Evolutionary conservation across 108 stramenopile genomes (phyloP), one percentile per base, ranked within the genome.

Genomic region (Ochromonas danica): DNA sequence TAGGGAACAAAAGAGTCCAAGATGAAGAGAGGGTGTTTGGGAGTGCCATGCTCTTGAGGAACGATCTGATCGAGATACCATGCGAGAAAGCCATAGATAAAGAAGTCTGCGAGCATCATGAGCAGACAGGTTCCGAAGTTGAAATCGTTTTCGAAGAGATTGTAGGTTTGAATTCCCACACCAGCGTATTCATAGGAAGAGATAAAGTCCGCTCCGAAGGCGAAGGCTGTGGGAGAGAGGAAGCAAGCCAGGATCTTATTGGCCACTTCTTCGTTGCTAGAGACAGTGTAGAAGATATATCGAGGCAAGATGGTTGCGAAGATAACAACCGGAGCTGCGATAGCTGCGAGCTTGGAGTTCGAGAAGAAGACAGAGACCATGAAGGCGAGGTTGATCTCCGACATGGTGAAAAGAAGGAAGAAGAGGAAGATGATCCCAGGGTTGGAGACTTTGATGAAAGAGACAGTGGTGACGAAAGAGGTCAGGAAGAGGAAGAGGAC

Each of bases 151-250:
- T 89, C 81, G 71, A 45, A 38, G 28, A 80, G 74, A 79, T 89
- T 89, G 38, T 40, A 82, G 57, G 62, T 70, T n/a, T 84, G 83
- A 25, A 86, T 82, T 1, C 89, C 89, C 42, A 87, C 42, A 40
- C 81, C 85, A 0, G 87, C 86, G 72, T 88, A 90, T 57, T 90
- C 89, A 71, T 90, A 90, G 78, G 88, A 88, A 1, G 85, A 82
- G 35, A 90, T 71, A 60, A 90, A 84, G 71, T 90, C 89, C 43
- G 89, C 89, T 25, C 89, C 89, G 70, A 90, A 90, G n/a, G 87
- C 82, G 43, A 90, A 90, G 27, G 89, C 89, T 42, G 89, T 84
- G 1, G 85, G 86, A 27, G 85, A 84, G n/a, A 88, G 63, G 1
- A 90, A 77, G 30, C 79, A 81, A 1, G 88, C 87, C 27, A 83